Evolutionary conservation across 1,284 basidiomycete genomes (phyloP), one percentile per base, ranked within the genome.

Genomic region (Tilletia indica): DNA sequence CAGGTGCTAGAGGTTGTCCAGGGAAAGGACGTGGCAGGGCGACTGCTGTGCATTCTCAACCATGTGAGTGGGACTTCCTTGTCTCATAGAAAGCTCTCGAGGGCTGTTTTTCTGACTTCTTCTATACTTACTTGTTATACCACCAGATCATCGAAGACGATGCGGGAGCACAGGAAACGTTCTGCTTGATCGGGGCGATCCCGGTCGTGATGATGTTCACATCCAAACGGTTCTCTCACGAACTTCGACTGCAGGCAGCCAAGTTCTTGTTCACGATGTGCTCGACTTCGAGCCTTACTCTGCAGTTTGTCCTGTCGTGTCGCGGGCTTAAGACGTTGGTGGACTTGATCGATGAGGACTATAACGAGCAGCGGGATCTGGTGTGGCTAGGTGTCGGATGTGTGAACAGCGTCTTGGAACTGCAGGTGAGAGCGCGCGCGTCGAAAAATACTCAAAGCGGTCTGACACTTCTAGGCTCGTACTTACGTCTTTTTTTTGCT

Each of bases 261-360:
- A 91, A 93, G 78, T 97, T 98, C 85, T 92, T 99, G 71, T 91
- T 92, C 64, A 87, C 96, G 38, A 89, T 98, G 63, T 95, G 93
- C 78, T 93, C 95, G 74, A 92, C 93, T 0, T 97, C 94, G 4
- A 91, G 94, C 4, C 86, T 97, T 73, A 98, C 96, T 6, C 71
- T 81, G 19, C 80, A 80, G 77, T 85, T 75, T 54, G 82, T 79
- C 21, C 70, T 45, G 74, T 94, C 93, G 45, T 97, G 94, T 82
- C 93, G 94, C 45, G 94, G 94, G 4, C 87, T 97, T 71, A 93
- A 93, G 82, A 92, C 95, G 42, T 89, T 99, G 0, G 95, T 98
- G 4, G 93, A 97, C 77, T 90, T 98, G 66, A 88, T 99, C 34
- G 96, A 98, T 81, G 96, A 97, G 86, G 94, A 97, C 85, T 98